phyloP scores from a whole-genome alignment of 805 yeast genomes.

The Teunomyces aglyptinius region DNA sequence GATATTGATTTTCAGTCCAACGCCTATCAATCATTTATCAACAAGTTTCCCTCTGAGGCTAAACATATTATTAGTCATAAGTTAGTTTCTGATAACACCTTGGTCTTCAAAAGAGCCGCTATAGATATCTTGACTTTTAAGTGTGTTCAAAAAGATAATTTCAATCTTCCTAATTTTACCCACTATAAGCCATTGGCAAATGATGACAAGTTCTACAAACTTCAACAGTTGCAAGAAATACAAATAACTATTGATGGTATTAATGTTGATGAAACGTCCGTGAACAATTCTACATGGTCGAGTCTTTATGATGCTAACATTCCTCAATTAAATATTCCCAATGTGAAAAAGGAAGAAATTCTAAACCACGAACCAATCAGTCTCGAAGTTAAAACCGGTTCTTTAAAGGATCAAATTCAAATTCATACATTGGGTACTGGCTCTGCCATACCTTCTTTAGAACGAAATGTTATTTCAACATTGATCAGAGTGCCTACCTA shows the following conservation, averaged over 20 bases:
- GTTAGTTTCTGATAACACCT: constrained; percentile 55
- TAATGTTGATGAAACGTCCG: constrained; percentile 16
- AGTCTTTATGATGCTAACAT: constrained; percentile 31
- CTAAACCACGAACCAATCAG: constrained; percentile 20
- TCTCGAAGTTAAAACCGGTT: constrained; percentile 11
- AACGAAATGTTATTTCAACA: constrained; percentile 82
- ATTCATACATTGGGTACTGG: constrained; percentile 88
- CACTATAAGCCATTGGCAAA: constrained; percentile 13
- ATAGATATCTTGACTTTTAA: constrained; percentile 55
- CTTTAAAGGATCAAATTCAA: constrained; percentile 56
- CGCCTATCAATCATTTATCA: constrained; percentile 49
- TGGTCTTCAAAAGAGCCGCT: constrained; percentile 59
- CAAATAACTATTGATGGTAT: constrained; percentile 23
- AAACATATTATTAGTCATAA: constrained; percentile 76
- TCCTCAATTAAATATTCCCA: constrained; percentile 15
- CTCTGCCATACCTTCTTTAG: constrained; percentile 80
- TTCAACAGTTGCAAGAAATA: constrained; percentile 33
- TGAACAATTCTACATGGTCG: constrained; percentile 24
- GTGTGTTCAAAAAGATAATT: constrained; percentile 44
- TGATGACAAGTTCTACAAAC: constrained; percentile 12
- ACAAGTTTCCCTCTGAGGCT: constrained; percentile 49
- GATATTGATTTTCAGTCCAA: constrained; percentile 46
- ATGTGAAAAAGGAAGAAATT: constrained; percentile 13
- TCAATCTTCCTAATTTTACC: constrained; percentile 40
- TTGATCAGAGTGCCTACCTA: constrained; percentile 65